A percentile compares a stretch with the other conserved stretches of the same genome.
Evolutionary conservation across 225 moss, liverwort and hornwort species (phyloP).

Genomic region (Anthoceros angustus): DNA sequence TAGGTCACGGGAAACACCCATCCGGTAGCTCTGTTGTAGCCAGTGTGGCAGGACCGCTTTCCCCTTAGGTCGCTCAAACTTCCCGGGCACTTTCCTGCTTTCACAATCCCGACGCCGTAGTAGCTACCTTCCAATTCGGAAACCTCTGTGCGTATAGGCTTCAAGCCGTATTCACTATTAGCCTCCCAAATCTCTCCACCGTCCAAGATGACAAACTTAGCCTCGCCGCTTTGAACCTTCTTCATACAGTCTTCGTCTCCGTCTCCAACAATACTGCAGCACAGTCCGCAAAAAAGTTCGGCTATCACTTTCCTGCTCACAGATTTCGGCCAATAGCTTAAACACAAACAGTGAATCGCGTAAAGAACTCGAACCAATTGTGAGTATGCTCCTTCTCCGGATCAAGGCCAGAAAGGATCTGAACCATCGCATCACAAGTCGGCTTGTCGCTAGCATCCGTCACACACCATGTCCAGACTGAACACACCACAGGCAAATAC

Average conservation of each 20-base stretch:
- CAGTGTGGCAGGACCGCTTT: conserved; percentile 37
- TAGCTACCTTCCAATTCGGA: conserved; percentile 4
- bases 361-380: conserved; percentile 5
- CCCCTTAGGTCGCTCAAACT: conserved; percentile 15
- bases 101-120: conserved; percentile 9
- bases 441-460: background rate
- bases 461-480: conserved; percentile 13
- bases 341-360: background rate
- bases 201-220: conserved; percentile 10
- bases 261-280: conserved; percentile 4
- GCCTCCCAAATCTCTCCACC: conserved; percentile 9
- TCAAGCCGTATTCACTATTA: background rate
- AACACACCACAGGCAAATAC: background rate
- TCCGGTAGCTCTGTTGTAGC: conserved; percentile 29
- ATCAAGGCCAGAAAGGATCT: background rate
- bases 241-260: conserved; percentile 10
- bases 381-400: conserved; percentile 7
- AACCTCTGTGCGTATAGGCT: conserved; percentile 7
- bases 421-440: conserved; percentile 4
- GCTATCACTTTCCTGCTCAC: background rate
- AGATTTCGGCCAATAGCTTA: background rate
- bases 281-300: background rate
- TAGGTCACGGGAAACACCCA: conserved; percentile 27
- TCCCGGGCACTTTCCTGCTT: conserved; percentile 9
- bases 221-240: conserved; percentile 3